Evolutionary conservation across 805 yeast species (phyloP), one percentile per base, ranked within the genome.

Genomic region (Clavispora asparagi): DNA sequence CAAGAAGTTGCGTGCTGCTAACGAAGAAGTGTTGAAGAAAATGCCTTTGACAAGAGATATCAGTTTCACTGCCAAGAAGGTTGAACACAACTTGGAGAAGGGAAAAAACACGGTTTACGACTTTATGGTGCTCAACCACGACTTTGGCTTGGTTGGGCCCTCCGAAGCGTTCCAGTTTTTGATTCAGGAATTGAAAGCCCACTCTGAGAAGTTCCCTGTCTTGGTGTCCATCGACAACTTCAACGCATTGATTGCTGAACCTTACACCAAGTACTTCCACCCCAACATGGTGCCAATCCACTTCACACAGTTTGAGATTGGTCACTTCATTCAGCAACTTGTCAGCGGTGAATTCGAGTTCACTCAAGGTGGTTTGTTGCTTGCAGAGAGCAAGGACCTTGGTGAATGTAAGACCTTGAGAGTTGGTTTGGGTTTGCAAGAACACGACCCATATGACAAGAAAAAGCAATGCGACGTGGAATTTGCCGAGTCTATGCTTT

Each of bases 191-290:
- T 66, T 88, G 41, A 47, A 59, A 43, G 60, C 74, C 13, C 57
- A 56, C 32, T 87, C 86, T 51, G 49, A 64, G 2, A 46, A 59
- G 13, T 62, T 70, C 33, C 91, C 92, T 6, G 83, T 85, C 9
- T 69, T 78, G 42, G 70, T 88, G 38, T 74, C 95, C 3, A 73
- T 89, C 38, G 97, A 90, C 62, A 82, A 86, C 59, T 74, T 88
- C 59, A 82, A 87, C 48, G 79, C 82, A 3, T 65, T 87, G 47
- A 62, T 81, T 11, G 76, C 81, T 33, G 57, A 66, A 28, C 74
- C 85, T 7, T 64, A 64, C 43, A 78, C 95, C 8, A 73, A 67
- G 36, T 88, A 90, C 67, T 76, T 78, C 55, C 76, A 82, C 58
- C 63, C 74, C 1, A 69, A 78, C 23, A 81, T 82, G 65, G 62